Evolutionary conservation across 805 yeast species (phyloP).

Genomic region (Huiozyma sinensis): DNA sequence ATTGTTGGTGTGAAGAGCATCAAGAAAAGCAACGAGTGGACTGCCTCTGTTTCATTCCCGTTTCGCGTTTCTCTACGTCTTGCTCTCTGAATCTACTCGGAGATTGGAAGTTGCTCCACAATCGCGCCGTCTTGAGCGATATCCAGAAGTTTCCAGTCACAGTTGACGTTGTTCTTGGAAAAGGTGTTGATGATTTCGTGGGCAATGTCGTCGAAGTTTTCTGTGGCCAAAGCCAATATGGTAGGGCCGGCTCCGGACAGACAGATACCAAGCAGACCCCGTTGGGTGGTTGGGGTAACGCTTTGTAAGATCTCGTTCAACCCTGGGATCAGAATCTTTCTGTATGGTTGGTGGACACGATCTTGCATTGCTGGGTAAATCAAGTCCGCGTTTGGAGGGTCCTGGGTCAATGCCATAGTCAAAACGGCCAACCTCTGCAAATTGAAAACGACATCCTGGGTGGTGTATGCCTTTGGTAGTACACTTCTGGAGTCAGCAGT

Average conservation of each 20-base stretch:
- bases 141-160: constrained; percentile 76
- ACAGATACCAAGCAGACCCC: constrained; percentile 87
- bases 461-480: constrained; percentile 67
- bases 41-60: no score
- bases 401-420: constrained; percentile 82
- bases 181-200: constrained; percentile 61
- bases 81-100: not conserved
- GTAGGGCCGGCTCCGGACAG: constrained; percentile 98
- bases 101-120: constrained; percentile 22
- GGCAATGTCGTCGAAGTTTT: constrained; percentile 77
- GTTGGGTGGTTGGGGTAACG: constrained; percentile 71
- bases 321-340: constrained; percentile 87
- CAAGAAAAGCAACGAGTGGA: no score
- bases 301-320: constrained; percentile 66
- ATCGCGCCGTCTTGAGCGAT: constrained; percentile 84
- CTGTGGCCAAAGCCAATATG: constrained; percentile 84
- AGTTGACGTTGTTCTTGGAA: constrained; percentile 50
- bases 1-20: no score
- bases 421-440: constrained; percentile 86
- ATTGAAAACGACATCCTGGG: constrained; percentile 81
- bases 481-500: constrained; percentile 89
- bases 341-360: constrained; percentile 92
- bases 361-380: constrained; percentile 96
- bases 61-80: no score
- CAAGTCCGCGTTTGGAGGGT: constrained; percentile 69